Evolutionary conservation across 352 stramenopile genomes (phyloP).

Genomic region (Phytophthora idaei): DNA sequence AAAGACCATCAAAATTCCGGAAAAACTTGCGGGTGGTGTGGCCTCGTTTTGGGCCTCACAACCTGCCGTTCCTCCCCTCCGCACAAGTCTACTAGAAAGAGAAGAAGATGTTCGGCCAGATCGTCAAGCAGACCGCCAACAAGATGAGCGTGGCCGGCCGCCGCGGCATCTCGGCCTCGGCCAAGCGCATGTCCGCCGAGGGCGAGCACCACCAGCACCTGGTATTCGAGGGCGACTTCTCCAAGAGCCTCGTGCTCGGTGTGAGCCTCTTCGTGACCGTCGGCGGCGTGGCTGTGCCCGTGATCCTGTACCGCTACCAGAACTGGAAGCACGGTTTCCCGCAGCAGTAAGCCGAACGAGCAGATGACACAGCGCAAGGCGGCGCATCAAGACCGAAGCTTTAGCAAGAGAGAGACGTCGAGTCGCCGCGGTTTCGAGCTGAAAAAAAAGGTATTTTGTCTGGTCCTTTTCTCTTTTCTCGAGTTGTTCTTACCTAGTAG

Average conservation of each 20-base stretch:
- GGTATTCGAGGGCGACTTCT: conserved; percentile 85
- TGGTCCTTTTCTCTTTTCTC: conserved; percentile 9
- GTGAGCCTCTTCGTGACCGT: conserved; percentile 66
- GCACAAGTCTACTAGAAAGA: conserved; percentile 17
- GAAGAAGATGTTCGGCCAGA: conserved; percentile 58
- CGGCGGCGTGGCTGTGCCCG: conserved; percentile 66
- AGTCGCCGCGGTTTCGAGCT: conserved; percentile 3
- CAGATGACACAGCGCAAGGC: not conserved
- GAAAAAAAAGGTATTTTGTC: conserved; percentile 29
- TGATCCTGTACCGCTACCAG: conserved; percentile 79
- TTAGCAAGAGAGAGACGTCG: not conserved
- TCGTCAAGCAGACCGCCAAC: conserved; percentile 71
- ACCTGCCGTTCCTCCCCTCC: conserved; percentile 17
- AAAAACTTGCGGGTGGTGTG: conserved; percentile 35
- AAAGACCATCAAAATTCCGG: too few relatives aligned
- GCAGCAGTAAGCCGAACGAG: conserved; percentile 56
- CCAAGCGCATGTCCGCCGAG: conserved; percentile 75
- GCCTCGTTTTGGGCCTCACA: conserved; percentile 12
- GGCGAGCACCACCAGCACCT: conserved; percentile 86
- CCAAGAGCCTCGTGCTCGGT: conserved; percentile 70
- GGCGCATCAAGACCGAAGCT: not conserved
- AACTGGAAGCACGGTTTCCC: conserved; percentile 92
- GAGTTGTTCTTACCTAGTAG: conserved; percentile 7
- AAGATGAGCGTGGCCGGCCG: conserved; percentile 63
- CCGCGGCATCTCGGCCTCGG: conserved; percentile 78